These are phyloP conservation scores for Phytophthora brassicae DNA, from an alignment of 352 stramenopile genomes.

Conservation along the genomic window DNA sequence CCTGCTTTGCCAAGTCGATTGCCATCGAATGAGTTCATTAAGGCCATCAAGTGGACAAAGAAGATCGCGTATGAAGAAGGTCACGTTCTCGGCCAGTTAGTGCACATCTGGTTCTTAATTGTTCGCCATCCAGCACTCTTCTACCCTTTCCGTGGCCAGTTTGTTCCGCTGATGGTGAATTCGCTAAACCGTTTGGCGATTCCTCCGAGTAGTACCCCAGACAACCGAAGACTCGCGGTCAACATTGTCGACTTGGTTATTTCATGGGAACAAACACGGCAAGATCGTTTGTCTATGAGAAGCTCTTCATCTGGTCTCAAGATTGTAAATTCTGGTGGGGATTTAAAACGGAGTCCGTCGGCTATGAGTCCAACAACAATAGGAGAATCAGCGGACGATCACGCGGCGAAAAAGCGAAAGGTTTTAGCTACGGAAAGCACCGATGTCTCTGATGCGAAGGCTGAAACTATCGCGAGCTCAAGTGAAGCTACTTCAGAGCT, in stretches of 20 bases:
- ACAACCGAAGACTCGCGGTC: conserved; percentile 93
- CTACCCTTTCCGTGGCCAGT: conserved; percentile 89
- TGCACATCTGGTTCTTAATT: conserved; percentile 98
- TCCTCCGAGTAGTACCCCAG: conserved; percentile 89
- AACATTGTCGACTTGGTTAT: conserved; percentile 96
- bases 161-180: conserved; percentile 96
- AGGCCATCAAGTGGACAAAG: conserved; percentile 96
- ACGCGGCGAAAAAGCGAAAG: conserved; percentile 53
- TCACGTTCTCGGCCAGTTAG: conserved; percentile 93
- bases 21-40: conserved; percentile 92
- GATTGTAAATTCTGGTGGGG: conserved; percentile 19
- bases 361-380: conserved; percentile 19
- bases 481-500: not conserved
- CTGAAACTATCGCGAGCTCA: conserved; percentile 17
- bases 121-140: conserved; percentile 94
- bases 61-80: conserved; percentile 98
- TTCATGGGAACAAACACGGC: conserved; percentile 92
- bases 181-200: conserved; percentile 96
- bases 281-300: conserved; percentile 57
- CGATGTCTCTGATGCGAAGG: conserved; percentile 16
- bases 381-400: conserved; percentile 17
- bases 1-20: conserved; percentile 91
- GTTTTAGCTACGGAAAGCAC: conserved; percentile 26
- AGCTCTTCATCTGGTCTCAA: conserved; percentile 16
- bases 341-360: conserved; percentile 41